Base-by-base conservation (phyloP, 768 basidiomycete genomes). In the Guyanaporus albipodus region DNA sequence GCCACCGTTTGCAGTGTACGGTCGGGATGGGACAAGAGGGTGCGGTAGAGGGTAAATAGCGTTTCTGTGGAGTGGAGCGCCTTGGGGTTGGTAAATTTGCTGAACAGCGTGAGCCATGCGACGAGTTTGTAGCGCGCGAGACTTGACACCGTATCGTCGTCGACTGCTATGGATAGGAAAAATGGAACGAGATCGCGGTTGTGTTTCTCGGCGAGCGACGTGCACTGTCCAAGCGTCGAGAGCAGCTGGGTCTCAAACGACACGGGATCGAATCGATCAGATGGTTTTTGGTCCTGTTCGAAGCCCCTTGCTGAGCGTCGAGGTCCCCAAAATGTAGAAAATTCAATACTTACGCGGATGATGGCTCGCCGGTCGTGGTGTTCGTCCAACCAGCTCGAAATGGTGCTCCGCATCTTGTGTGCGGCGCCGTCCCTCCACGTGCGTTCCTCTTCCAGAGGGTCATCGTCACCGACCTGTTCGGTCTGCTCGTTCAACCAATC, bases 71-170 rank as follows among this genome's bases (percentile, higher is more conserved):
- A 74, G 59, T 82, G 77, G 2, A 94, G 70, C 0, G 91, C 89
- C 68, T 91, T 95, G n/a, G 94, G 95, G 60, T 97, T 98, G 56
- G 71, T 70, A 62, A 99, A 89, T 62, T 93, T 95, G 40, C 88
- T 77, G 66, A 97, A 90, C 10, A 98, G 75, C 17, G 78, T 78
- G 22, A 98, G 79, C 83, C 90, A 98, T 0, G 79, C 73, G 14
- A 69, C 69, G 9, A 96, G 77, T 59, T 83, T 85, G 23, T 73
- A 65, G 34, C 81, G 82, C 3, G 81, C 67, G 7, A 87, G 64
- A 36, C 70, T 74, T 4, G 70, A 58, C 5, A 64, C 49, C 4
- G 58, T 56, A 40, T 69, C 64, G 8, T 53, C 43, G 18, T 55
- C 31, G 27, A 52, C 53, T n/a, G 69, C 73, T 36, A 79, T 65